Evolutionary conservation across 163 green algal genomes (phyloP).

Genomic region (Prototheca wickerhamii): DNA sequence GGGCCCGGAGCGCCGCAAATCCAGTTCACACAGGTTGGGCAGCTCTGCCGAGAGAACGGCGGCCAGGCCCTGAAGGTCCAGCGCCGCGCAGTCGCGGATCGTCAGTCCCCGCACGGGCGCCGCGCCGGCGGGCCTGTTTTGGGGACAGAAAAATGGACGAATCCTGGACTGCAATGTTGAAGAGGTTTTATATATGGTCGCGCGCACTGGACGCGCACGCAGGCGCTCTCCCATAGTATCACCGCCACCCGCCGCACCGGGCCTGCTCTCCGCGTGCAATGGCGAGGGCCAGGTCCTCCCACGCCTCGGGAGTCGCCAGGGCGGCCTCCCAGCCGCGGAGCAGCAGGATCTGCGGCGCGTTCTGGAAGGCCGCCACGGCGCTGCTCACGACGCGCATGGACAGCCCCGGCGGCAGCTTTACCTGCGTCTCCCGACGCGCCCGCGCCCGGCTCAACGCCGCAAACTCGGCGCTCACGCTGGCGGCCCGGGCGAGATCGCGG

Average conservation of each 20-base stretch:
- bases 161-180: too few relatives aligned
- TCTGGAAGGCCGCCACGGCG: not conserved
- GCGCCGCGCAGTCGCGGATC: too few relatives aligned
- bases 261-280: not conserved
- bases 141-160: too few relatives aligned
- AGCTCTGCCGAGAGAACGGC: too few relatives aligned
- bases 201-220: too few relatives aligned
- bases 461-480: constrained; percentile 17
- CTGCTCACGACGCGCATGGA: not conserved
- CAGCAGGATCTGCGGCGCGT: not conserved
- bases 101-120: too few relatives aligned
- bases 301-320: not conserved
- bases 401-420: not conserved
- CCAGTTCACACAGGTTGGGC: too few relatives aligned
- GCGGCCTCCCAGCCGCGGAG: not conserved
- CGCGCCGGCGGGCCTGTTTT: too few relatives aligned
- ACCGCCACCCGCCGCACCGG: not conserved
- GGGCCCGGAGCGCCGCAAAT: too few relatives aligned
- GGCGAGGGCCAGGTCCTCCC: not conserved
- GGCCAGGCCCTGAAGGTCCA: too few relatives aligned
- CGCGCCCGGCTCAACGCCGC: not conserved
- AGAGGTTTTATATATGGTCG: too few relatives aligned
- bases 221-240: too few relatives aligned
- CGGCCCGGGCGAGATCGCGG: constrained; percentile 18
- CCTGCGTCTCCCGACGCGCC: not conserved